phyloP scores from a whole-genome alignment of 768 basidiomycete species.

The Mycena sanguinolenta region DNA sequence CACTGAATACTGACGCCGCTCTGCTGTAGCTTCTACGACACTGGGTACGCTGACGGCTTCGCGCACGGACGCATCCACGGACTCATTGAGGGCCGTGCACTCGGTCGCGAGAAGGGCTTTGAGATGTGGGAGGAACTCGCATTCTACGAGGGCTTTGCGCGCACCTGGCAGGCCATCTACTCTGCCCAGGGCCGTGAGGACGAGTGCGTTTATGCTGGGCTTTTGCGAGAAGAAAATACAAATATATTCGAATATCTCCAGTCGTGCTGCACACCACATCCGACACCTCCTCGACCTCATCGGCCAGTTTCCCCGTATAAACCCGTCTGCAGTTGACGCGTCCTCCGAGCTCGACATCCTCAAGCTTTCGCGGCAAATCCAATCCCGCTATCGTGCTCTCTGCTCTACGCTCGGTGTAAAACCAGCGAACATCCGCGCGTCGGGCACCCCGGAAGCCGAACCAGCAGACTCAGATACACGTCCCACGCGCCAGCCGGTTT shows the following conservation, averaged over 20 bases:
- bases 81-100: conserved; percentile 88
- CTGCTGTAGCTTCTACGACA: conserved; percentile 78
- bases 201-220: conserved; percentile 56
- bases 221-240: neutral
- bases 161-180: conserved; percentile 73
- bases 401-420: conserved; percentile 85
- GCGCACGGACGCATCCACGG: conserved; percentile 92
- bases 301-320: conserved; percentile 79
- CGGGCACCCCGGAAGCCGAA: conserved; percentile 39
- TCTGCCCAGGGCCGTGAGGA: conserved; percentile 56
- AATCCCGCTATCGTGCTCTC: conserved; percentile 88
- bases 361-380: conserved; percentile 84
- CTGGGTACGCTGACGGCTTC: conserved; percentile 83
- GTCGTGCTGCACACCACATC: conserved; percentile 58
- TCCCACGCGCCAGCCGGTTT: conserved; percentile 35
- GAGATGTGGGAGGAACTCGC: conserved; percentile 99
- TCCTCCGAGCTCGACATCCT: conserved; percentile 75
- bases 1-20: conserved; percentile 21
- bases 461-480: conserved; percentile 31
- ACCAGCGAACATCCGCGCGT: conserved; percentile 53
- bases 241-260: neutral
- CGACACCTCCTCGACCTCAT: conserved; percentile 79
- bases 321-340: conserved; percentile 68
- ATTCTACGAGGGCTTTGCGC: conserved; percentile 90
- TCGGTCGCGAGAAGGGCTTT: conserved; percentile 91